phyloP scores from a whole-genome alignment of 768 basidiomycete species.

The Naematelia aurantialba region DNA sequence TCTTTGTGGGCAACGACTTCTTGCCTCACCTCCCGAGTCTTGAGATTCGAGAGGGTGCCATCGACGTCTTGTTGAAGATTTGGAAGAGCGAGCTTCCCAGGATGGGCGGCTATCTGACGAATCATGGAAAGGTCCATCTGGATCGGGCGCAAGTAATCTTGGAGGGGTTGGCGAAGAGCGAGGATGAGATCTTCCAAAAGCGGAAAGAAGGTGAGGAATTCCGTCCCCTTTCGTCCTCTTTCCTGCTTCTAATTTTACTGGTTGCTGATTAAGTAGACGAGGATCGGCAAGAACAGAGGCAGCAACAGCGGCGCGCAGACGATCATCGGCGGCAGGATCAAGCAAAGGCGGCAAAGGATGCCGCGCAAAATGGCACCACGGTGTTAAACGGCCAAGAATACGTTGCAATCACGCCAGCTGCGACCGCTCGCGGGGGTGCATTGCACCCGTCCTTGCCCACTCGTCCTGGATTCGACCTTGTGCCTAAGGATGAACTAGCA shows the following conservation, averaged over 20 bases:
- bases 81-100: conserved; percentile 89
- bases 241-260: too few relatives aligned
- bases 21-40: conserved; percentile 94
- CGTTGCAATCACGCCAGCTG: conserved; percentile 42
- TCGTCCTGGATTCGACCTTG: conserved; percentile 57
- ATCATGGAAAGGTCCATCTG: conserved; percentile 84
- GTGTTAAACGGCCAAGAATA: conserved; percentile 46
- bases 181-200: conserved; percentile 91
- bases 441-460: conserved; percentile 63
- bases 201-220: conserved; percentile 78
- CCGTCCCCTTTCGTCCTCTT: not conserved
- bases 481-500: conserved; percentile 23
- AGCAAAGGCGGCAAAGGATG: conserved; percentile 21
- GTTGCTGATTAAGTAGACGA: conserved; percentile 61
- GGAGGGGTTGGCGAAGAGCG: conserved; percentile 85
- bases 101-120: conserved; percentile 97
- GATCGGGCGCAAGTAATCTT: conserved; percentile 87
- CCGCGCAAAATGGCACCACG: conserved; percentile 18
- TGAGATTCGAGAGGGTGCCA: conserved; percentile 98
- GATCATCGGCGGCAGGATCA: conserved; percentile 53
- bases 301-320: conserved; percentile 78
- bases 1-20: conserved; percentile 96
- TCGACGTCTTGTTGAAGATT: conserved; percentile 91
- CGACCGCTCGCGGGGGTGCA: conserved; percentile 29
- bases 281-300: conserved; percentile 85